Evolutionary conservation across 495 filamentous ascomycete genomes (phyloP), one percentile per base, ranked within the genome.

Genomic region (Penicillium flavigenum): DNA sequence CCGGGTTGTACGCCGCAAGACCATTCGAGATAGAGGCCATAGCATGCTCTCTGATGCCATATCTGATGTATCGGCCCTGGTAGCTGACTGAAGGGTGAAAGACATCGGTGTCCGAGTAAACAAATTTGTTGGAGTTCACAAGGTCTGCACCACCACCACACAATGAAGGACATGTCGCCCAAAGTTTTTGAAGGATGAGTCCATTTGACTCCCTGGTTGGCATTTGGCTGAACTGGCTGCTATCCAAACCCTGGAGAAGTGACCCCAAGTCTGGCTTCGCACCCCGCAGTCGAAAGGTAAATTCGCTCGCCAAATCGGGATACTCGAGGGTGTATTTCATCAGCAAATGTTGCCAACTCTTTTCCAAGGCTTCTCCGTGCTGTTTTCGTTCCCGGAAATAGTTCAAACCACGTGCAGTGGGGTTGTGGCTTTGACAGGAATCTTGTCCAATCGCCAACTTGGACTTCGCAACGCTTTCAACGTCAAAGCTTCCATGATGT

Each of bases 31-130:
- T 67, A 14, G 72, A 51, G 3, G 68, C 66, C 77, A 80, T 80
- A 31, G 76, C 77, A 60, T 80, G 75, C 56, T 80, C 77, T n/a
- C 74, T 63, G 17, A 80, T 73, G 16, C 77, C 77, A 46, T 71
- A 6, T 46, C 56, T 22, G 47, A 58, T 34, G 29, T 51, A 58
- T 14, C 56, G 39, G 4, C 56, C 56, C 4, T 14, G 29, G 34
- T 72, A 74, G 44, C 64, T 54, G n/a, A 74, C 56, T 41, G 62
- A 57, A 26, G 73, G 73, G 60, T 73, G 61, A 27, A 58, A 63
- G 8, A 58, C 55, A 44, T 62, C 59, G 6, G 20, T n/a, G 22
- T 31, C 54, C 5, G 42, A 16, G 26, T 62, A 62, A 2, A 31
- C 14, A 20, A 62, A 19, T 22, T 63, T 63, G 50, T 61, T 64